These are phyloP conservation scores for Letharia columbiana DNA, from an alignment of 495 filamentous ascomycete genomes.

Conservation along the genomic window DNA sequence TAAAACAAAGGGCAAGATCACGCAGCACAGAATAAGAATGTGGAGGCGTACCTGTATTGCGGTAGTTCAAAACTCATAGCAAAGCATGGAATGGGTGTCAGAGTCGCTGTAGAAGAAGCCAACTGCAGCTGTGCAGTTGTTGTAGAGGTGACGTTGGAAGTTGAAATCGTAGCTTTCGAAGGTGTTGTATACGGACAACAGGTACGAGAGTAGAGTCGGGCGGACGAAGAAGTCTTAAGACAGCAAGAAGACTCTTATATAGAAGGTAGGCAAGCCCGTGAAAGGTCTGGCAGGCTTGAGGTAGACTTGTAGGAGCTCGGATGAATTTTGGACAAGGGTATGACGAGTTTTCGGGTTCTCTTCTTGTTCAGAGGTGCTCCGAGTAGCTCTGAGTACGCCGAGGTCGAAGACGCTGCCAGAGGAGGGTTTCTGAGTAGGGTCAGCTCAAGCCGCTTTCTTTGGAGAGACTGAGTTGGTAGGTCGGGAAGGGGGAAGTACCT, in stretches of 20 bases:
- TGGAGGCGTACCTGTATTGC: slow-evolving; percentile 55
- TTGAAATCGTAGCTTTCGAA: background rate
- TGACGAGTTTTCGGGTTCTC: background rate
- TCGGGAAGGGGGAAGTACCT: too few species aligned
- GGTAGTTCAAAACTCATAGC: slow-evolving; percentile 68
- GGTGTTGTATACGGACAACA: background rate
- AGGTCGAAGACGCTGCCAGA: too few species aligned
- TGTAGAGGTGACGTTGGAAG: background rate
- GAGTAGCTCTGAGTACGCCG: background rate
- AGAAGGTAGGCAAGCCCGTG: background rate
- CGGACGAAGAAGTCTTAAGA: background rate
- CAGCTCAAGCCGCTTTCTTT: background rate
- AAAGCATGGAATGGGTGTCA: slow-evolving; percentile 3
- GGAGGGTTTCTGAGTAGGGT: background rate
- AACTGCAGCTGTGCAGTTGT: background rate
- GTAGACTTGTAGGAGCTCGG: background rate
- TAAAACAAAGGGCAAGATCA: background rate
- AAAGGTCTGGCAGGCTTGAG: background rate
- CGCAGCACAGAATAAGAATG: background rate
- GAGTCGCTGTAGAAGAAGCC: background rate
- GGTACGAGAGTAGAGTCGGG: background rate
- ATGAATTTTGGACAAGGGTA: background rate
- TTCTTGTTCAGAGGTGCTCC: background rate
- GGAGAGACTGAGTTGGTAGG: background rate
- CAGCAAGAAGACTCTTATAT: too few species aligned